phyloP scores from a whole-genome alignment of 495 filamentous ascomycete species.

The Penicillium cosmopolitanum region DNA sequence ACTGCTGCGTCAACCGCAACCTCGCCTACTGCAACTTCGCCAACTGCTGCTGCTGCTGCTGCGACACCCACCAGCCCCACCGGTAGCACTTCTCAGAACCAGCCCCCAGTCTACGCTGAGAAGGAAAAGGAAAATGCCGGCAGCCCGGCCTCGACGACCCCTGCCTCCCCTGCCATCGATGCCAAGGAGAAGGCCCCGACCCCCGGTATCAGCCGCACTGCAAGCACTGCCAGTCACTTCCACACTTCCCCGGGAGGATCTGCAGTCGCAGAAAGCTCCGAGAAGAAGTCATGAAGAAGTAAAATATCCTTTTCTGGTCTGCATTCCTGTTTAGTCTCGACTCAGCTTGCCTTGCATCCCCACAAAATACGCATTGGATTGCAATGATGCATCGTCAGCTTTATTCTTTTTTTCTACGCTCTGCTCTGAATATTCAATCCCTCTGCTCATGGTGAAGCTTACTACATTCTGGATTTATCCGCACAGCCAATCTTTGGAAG shows the following conservation, averaged over 20 bases:
- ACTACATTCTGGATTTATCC: background rate
- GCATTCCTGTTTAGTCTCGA: background rate
- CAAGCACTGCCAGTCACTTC: conserved; percentile 36
- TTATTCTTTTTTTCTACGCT: background rate
- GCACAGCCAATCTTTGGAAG: background rate
- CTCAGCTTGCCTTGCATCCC: background rate
- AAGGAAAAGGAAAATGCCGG: conserved; percentile 8
- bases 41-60: conserved; percentile 4
- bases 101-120: conserved; percentile 4
- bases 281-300: conserved; percentile 7
- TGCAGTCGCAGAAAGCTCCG: conserved; percentile 23
- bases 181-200: conserved; percentile 16
- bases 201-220: conserved; percentile 28
- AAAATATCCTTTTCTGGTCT: background rate
- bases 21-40: conserved; percentile 9
- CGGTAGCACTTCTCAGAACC: background rate
- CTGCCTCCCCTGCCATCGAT: conserved; percentile 11
- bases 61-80: background rate
- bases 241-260: conserved; percentile 33
- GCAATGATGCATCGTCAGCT: conserved; percentile 1
- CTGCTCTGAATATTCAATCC: background rate
- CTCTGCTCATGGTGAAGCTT: background rate
- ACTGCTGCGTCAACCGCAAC: conserved; percentile 6
- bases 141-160: conserved; percentile 2
- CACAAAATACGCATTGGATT: conserved; percentile 9